Base-by-base conservation (phyloP, 139 green algal genomes). In the Tetradesmus lagerheimii region DNA sequence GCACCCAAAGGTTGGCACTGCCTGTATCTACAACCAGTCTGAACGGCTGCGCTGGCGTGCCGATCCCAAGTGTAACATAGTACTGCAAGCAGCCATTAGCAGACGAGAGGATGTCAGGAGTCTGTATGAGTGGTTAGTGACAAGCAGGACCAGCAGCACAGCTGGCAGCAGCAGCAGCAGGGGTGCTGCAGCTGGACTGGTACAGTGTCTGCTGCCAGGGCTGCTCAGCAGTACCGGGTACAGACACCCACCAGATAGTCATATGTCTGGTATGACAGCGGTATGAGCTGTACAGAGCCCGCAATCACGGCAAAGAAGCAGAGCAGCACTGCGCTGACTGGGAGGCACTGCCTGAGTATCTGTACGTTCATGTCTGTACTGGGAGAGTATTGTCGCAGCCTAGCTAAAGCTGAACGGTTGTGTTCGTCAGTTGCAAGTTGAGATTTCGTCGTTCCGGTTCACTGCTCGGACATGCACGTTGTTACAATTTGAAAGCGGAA, bases 1-100 rank as follows among this genome's bases (percentile, higher is more conserved):
- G 83, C 57, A 88, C 57, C 83, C 83, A 88, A 18, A 88, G 35
- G 62, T 88, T 88, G 34, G 83, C 83, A 27, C 35, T 64, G 37
- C 83, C 83, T 57, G 83, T 88, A 37, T 88, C 83, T 11, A 88
- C 57, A 8, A 88, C 37, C 35, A 88, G 37, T 4, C 57, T 41
- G 35, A 88, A 88, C 8, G 43, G 43, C 29, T 71, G 43, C 4
- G 43, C 29, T 41, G 80, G 80, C 25, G 80, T 86, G 45, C 80
- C 80, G 5, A 86, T 41, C 20, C 80, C 80, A 4, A 86, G 6
- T 27, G 29, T 64, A 6, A 45, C 43, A 67, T 67, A 64, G 39
- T 84, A 84, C 79, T 84, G 79, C 79, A 64, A 16, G 37, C 47
- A 62, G 12, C 2, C 12, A 62, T 2, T 62, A 14, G n/a, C 27